Base-by-base conservation (phyloP, 495 filamentous ascomycete genomes). In the Antarctomyces pellizariae region DNA sequence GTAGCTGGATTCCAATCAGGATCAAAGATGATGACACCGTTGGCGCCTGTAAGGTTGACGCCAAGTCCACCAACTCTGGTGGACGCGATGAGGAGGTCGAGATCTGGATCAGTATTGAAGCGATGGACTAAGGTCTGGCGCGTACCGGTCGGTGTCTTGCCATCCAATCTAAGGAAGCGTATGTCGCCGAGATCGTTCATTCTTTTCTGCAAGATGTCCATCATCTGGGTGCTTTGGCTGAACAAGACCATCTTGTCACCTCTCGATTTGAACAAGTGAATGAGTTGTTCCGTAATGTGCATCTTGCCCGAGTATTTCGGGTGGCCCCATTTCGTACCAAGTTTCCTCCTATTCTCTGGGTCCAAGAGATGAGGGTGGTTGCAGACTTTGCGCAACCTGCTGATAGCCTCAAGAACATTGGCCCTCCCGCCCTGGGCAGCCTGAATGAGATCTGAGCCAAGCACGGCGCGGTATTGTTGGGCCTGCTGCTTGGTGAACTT, bases 1-100 rank as follows among this genome's bases (percentile, higher is more conserved):
- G 77, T 92, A 1, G 78, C 86, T 6, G 79, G 80, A 45, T 97
- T 93, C 86, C 86, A 97, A 44, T 97, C 84, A 0, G 86, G 86
- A 41, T 97, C 86, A 36, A 75, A 97, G 29, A 97, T 91, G 42
- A 97, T 89, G 29, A 97, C 80, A 13, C 86, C 73, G 46, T 90
- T 76, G 1, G 86, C 86, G 3, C 86, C 84, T 5, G 86, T 95
- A 8, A 97, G 52, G 38, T 97, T 97, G 24, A 91, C 66, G 3
- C 86, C 86, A 18, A 97, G 59, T 0, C 86, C 86, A 17, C 86
- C 86, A 15, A 93, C 89, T 43, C 80, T 84, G 3, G 86, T 95
- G 0, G 86, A 93, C 7, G 95, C 57, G 13, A 97, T 54, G 48
- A 97, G 95, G 3, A 95, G 67, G 37, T 95, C 68, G 13, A 90